Conservation (phyloP, 78 protist genomes). For the Tieghemostelium lacteum region DNA sequence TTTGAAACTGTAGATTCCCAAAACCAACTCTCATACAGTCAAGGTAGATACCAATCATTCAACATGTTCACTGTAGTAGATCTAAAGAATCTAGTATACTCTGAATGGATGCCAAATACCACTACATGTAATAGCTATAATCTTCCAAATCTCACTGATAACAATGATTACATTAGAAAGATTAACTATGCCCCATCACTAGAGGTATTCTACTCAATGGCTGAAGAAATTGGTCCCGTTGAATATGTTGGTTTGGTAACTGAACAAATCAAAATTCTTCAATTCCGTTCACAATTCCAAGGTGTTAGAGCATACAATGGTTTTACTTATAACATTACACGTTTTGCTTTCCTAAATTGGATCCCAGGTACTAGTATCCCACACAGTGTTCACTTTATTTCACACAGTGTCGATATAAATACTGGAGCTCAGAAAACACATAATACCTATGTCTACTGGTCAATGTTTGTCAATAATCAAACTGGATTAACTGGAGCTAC, state of each 20-base stretch:
- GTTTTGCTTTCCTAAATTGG: background rate
- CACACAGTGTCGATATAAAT: background rate
- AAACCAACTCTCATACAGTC: background rate
- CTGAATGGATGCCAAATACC: background rate
- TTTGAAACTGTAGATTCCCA: background rate
- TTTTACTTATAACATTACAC: too few species aligned
- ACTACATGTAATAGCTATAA: background rate
- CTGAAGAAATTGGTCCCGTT: background rate
- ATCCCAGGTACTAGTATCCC: background rate
- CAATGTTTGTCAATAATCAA: background rate
- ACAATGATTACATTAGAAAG: background rate
- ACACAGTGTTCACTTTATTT: background rate
- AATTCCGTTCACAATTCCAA: background rate
- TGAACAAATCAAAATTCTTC: background rate
- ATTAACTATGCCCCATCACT: background rate
- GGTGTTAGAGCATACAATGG: too few species aligned
- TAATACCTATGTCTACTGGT: background rate
- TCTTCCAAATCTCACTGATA: background rate
- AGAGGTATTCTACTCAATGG: background rate
- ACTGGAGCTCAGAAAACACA: background rate
- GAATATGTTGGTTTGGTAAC: background rate
- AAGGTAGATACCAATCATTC: background rate
- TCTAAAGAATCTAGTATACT: background rate
- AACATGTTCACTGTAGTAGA: background rate
- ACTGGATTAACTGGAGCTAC: background rate